A percentile compares a stretch with the other conserved stretches of the same genome.
Conservation (phyloP, 2,329 filamentous ascomycete species). For the Aspergillus brasiliensis region DNA sequence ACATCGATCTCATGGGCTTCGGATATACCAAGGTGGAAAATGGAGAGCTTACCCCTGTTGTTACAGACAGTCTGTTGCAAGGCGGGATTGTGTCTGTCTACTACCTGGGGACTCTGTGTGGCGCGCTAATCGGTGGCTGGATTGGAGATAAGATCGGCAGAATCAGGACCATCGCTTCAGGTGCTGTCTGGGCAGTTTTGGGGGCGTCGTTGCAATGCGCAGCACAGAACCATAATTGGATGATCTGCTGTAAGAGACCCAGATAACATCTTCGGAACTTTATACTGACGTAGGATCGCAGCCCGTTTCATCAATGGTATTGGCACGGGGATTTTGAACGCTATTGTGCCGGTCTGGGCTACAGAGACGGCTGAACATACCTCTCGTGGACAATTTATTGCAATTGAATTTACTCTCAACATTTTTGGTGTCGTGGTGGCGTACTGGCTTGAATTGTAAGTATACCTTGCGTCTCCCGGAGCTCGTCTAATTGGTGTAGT, state of each 20-base stretch:
- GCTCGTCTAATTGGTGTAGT: conserved; percentile 23
- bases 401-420: conserved; percentile 73
- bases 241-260: conserved; percentile 61
- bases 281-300: conserved; percentile 14
- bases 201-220: conserved; percentile 67
- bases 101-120: conserved; percentile 65
- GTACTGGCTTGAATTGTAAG: conserved; percentile 62
- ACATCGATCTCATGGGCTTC: conserved; percentile 66
- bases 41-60: conserved; percentile 51
- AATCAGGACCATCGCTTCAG: conserved; percentile 64
- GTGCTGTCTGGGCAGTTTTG: conserved; percentile 59
- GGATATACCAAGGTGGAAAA: conserved; percentile 58
- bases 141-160: conserved; percentile 64
- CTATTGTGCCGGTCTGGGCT: conserved; percentile 71
- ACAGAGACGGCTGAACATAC: conserved; percentile 70
- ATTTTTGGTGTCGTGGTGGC: conserved; percentile 68
- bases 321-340: conserved; percentile 70
- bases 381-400: conserved; percentile 68
- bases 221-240: conserved; percentile 68
- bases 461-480: neutral
- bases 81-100: conserved; percentile 63
- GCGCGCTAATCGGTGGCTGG: conserved; percentile 65
- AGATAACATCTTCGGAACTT: neutral
- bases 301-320: conserved; percentile 65
- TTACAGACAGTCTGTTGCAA: conserved; percentile 62